Percentiles rank a stretch among this genome's conserved stretches.
These are phyloP conservation scores for Aspergillus costaricaensis DNA, from an alignment of 2,329 filamentous ascomycete species.

Conservation along the genomic window DNA sequence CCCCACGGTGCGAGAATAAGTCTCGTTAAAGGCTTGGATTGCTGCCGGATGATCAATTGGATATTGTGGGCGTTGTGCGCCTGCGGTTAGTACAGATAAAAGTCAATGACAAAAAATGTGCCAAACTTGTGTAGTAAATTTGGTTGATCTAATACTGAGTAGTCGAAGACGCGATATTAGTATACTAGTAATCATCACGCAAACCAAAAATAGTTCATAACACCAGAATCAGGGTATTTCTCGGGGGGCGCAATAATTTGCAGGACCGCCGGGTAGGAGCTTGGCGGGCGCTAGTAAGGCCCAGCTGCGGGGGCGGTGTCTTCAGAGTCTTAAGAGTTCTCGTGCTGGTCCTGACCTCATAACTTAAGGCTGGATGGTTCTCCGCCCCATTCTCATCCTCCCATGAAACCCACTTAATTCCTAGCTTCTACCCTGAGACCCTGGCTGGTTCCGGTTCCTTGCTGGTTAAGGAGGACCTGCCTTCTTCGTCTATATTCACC, in stretches of 20 bases:
- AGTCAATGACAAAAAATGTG: no score
- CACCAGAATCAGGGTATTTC: neutral
- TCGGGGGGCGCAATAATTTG: neutral
- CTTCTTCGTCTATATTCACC: neutral
- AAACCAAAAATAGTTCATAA: no score
- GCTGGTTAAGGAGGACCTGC: constrained; percentile 22
- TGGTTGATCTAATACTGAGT: neutral
- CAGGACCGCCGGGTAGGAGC: neutral
- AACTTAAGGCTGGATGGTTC: neutral
- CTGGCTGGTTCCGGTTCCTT: constrained; percentile 27
- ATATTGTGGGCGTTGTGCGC: no score
- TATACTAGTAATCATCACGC: no score
- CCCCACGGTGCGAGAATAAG: no score
- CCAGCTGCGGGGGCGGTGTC: constrained; percentile 13
- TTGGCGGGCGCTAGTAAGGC: neutral
- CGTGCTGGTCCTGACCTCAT: constrained; percentile 3
- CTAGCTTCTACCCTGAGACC: neutral
- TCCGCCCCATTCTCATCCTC: constrained; percentile 6
- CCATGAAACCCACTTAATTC: constrained; percentile 10
- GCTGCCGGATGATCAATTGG: no score
- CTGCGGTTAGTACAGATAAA: no score
- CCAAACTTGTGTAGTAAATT: no score
- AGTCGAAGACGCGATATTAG: neutral
- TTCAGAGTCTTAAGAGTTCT: neutral
- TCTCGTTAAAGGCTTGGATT: no score